Evolutionary conservation across 2,329 filamentous ascomycete genomes (phyloP), one percentile per base, ranked within the genome.

Genomic region (Penicillium sumatraense): DNA sequence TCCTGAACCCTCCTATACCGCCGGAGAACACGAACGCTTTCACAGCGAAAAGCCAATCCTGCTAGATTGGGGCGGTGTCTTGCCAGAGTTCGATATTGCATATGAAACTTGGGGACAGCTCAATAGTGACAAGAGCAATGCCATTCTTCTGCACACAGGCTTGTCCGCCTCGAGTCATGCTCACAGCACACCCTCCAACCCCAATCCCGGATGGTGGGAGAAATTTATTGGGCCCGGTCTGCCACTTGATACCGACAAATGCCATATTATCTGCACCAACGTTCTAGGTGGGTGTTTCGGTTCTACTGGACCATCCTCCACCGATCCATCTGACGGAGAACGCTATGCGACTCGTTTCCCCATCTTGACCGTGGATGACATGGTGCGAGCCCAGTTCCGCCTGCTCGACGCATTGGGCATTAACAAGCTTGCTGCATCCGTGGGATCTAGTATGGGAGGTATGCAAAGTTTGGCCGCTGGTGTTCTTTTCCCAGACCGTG

Each of bases 131-230:
- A 89, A 84, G 74, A 91, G 86, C 70, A 99, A 99, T 73, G 92
- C 88, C 3, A 95, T 99, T 58, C 82, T 99, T 8, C 78, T 99
- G 2, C 92, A 98, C 72, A 99, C 95, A 0, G 95, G 95, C 8
- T 82, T 99, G 5, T 97, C 93, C 0, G 95, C 95, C n/a, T 97
- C 93, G 6, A 98, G 93, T 54, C 95, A 99, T 76, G 95, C 95
- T 2, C 93, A 93, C 70, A 97, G 92, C 54, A 98, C 93, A n/a
- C 82, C 85, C 49, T 79, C 81, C 9, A 99, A 99, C 72, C 84
- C 90, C 0, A 89, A 93, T 72, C 89, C 92, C 0, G 95, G 95
- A 3, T 99, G 95, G 95, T 99, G 95, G 95, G 95, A 99, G 76
- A 93, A 89, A 74, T 99, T 99, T 72, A 98, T 99, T 68, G 95